Conservation (phyloP, 2,329 filamentous ascomycete genomes). For the Aureobasidium zeae region DNA sequence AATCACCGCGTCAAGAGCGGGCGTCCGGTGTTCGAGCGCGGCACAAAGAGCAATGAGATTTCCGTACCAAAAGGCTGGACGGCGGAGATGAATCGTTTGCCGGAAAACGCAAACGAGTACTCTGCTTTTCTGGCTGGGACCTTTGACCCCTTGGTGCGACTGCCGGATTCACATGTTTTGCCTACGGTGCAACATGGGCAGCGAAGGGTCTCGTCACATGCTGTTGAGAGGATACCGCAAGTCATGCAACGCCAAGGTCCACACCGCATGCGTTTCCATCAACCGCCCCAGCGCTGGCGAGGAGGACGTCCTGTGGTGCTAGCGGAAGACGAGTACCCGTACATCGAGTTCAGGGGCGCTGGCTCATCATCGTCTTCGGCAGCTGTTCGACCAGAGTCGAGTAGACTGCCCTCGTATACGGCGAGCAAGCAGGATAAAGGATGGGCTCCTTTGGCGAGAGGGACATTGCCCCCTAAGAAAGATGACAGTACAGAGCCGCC, state of each 20-base stretch:
- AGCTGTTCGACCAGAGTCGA: neutral
- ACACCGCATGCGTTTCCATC: neutral
- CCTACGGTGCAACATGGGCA: neutral
- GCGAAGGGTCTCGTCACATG: neutral
- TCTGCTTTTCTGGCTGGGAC: slow-evolving; percentile 1
- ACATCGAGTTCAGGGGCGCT: neutral
- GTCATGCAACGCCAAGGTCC: neutral
- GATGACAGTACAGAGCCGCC: slow-evolving; percentile 8
- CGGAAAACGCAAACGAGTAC: slow-evolving; percentile 11
- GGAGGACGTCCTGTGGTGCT: neutral
- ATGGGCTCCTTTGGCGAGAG: slow-evolving; percentile 1
- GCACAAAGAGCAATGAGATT: neutral
- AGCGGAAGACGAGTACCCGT: neutral
- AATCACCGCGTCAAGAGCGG: neutral
- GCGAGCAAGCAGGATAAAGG: neutral
- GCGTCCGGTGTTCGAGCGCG: neutral
- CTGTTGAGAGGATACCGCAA: neutral
- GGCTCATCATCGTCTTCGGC: too few species aligned
- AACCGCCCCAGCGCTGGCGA: neutral
- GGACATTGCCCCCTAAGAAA: slow-evolving; percentile 7
- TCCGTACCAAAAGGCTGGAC: neutral
- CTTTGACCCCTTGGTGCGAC: slow-evolving; percentile 1
- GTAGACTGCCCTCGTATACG: neutral
- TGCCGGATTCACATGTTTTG: slow-evolving; percentile 6
- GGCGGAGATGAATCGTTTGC: slow-evolving; percentile 10